phyloP scores from a whole-genome alignment of 2,329 filamentous ascomycete species.

The Penicillium expansum region DNA sequence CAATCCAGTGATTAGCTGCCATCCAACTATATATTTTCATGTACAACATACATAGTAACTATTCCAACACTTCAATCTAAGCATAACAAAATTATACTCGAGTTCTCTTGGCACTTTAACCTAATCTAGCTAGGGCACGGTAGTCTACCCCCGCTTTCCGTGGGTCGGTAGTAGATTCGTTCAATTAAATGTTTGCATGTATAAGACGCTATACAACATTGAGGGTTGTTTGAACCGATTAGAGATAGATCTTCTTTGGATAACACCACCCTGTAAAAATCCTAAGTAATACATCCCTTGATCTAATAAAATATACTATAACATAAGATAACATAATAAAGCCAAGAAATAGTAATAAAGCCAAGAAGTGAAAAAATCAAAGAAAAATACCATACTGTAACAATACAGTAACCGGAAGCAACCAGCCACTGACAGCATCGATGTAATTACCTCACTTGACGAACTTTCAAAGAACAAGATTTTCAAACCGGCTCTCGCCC shows the following conservation, averaged over 20 bases:
- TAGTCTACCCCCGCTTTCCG: neutral
- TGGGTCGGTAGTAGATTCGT: neutral
- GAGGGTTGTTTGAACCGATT: neutral
- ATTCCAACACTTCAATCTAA: no score
- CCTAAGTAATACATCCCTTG: neutral
- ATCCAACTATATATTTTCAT: neutral
- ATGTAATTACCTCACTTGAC: constrained; percentile 5
- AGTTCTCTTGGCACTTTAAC: neutral
- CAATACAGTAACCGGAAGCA: neutral
- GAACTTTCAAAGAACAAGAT: constrained; percentile 6
- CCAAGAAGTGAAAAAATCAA: neutral
- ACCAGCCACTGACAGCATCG: neutral
- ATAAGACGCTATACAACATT: neutral
- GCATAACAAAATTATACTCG: no score
- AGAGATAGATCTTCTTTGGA: neutral
- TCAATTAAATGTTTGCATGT: neutral
- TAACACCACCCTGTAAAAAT: neutral
- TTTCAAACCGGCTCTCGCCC: constrained; percentile 3
- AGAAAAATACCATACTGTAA: neutral
- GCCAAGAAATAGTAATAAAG: neutral
- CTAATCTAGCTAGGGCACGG: neutral
- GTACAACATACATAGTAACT: no score
- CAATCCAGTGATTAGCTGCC: no score
- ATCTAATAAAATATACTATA: no score
- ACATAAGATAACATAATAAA: no score